Evolutionary conservation across 2,329 filamentous ascomycete genomes (phyloP).

Genomic region (Elsinoe australis): DNA sequence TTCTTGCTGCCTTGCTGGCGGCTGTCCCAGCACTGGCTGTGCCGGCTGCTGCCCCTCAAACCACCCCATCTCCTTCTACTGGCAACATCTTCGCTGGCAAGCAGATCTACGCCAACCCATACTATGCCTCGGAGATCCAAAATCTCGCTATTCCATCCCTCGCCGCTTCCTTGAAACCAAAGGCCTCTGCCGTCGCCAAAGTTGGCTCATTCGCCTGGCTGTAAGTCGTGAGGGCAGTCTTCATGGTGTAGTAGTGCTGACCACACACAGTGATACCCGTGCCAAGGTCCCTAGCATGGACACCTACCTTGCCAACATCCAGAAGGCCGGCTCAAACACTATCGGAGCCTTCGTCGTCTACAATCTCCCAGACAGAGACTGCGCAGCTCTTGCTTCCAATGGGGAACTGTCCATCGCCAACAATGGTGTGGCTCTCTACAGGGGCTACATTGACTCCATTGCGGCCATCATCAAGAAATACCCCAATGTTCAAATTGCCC

Average conservation of each 20-base stretch:
- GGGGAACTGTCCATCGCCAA: conserved; percentile 53
- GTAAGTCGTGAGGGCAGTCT: conserved; percentile 19
- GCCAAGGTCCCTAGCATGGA: conserved; percentile 45
- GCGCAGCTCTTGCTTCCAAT: conserved; percentile 55
- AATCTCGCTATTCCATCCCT: conserved; percentile 55
- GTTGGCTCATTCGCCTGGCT: conserved; percentile 48
- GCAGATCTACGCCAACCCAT: conserved; percentile 45
- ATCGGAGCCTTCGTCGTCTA: conserved; percentile 53
- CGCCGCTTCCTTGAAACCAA: conserved; percentile 47
- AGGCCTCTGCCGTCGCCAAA: conserved; percentile 42
- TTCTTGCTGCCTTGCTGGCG: conserved; percentile 5
- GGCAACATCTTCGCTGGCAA: conserved; percentile 48
- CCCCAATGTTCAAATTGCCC: conserved; percentile 45
- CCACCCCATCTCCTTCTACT: conserved; percentile 30
- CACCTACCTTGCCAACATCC: conserved; percentile 42
- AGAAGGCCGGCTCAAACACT: conserved; percentile 40
- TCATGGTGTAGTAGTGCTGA: background rate
- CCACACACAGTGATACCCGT: conserved; percentile 36
- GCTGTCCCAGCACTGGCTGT: conserved; percentile 15
- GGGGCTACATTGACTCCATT: conserved; percentile 50
- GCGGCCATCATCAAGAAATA: conserved; percentile 46
- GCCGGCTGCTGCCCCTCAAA: conserved; percentile 18
- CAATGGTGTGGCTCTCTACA: conserved; percentile 44
- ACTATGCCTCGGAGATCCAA: conserved; percentile 47
- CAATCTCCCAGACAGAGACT: conserved; percentile 57